Conservation (phyloP, 768 basidiomycete species). For the Tulasnella sp. region DNA sequence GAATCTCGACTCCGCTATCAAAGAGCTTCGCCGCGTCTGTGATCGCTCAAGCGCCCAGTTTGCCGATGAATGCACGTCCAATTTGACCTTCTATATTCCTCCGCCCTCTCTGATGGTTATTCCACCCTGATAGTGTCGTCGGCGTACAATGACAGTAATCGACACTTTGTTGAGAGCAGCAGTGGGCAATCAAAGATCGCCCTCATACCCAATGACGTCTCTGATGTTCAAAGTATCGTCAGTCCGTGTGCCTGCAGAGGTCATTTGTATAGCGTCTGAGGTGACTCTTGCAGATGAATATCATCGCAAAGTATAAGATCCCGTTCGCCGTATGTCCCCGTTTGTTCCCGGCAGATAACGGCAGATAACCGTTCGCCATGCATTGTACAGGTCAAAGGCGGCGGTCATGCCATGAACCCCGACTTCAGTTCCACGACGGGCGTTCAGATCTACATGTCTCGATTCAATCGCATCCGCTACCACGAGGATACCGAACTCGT, state of each 20-base stretch:
- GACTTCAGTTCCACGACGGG: slow-evolving; percentile 28
- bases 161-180: neutral
- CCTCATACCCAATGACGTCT: neutral
- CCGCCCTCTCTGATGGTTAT: too few species aligned
- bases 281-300: neutral
- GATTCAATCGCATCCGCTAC: slow-evolving; percentile 22
- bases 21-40: too few species aligned
- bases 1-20: too few species aligned
- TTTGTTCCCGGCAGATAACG: neutral
- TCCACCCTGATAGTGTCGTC: too few species aligned
- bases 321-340: neutral
- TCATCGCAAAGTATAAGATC: neutral
- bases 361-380: neutral
- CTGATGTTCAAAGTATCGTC: neutral
- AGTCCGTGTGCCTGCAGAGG: neutral
- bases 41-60: too few species aligned
- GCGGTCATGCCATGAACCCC: slow-evolving; percentile 26
- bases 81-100: too few species aligned
- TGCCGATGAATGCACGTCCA: too few species aligned
- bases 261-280: neutral
- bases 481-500: slow-evolving; percentile 19
- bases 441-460: slow-evolving; percentile 24
- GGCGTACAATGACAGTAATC: neutral
- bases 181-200: neutral
- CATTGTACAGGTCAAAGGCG: slow-evolving; percentile 27